phyloP scores from a whole-genome alignment of 2,329 filamentous ascomycete genomes.

The Botrytis squamosa region DNA sequence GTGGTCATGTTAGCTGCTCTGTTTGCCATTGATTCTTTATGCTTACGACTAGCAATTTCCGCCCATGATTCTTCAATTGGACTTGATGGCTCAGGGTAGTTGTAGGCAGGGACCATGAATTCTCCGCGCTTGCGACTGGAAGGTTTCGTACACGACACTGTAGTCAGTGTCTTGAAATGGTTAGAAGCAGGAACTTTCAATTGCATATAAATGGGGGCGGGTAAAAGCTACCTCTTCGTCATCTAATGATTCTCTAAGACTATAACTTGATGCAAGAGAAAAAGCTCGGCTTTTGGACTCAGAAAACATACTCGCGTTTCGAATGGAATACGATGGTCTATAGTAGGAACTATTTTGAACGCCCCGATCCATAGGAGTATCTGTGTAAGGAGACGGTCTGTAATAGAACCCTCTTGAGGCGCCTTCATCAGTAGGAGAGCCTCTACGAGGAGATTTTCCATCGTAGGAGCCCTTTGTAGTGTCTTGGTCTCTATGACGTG shows the following conservation, averaged over 20 bases:
- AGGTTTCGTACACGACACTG: neutral
- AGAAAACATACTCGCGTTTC: neutral
- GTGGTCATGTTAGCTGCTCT: neutral
- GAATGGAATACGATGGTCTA: neutral
- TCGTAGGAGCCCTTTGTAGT: neutral
- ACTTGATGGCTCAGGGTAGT: neutral
- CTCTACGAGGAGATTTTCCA: too few relatives aligned
- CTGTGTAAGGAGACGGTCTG: neutral
- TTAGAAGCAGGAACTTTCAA: neutral
- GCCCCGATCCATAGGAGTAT: neutral
- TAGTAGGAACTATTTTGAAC: neutral
- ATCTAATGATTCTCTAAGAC: neutral
- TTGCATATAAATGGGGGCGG: neutral
- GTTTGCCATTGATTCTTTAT: neutral
- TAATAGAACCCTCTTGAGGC: neutral
- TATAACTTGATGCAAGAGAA: neutral
- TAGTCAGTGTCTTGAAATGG: neutral
- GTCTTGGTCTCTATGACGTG: neutral
- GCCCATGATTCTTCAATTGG: neutral
- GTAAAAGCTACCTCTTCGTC: constrained; percentile 4
- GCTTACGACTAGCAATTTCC: constrained; percentile 13
- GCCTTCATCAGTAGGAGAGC: neutral
- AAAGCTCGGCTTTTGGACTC: neutral
- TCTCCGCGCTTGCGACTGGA: constrained; percentile 7
- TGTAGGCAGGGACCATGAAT: neutral